Conservation (phyloP, 768 basidiomycete genomes). For the Cystobasidium onofrii region DNA sequence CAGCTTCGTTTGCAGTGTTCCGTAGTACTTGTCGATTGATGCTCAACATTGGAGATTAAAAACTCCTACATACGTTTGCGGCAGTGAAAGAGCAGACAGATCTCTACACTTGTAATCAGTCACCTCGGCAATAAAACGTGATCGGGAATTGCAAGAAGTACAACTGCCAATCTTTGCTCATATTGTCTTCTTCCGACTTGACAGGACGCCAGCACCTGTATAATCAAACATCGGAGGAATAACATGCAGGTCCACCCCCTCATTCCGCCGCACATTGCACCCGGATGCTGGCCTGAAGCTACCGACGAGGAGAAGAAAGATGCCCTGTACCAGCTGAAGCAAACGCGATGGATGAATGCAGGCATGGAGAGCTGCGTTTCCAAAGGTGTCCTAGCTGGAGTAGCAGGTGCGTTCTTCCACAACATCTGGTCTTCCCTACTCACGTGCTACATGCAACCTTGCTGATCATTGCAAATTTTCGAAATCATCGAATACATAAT, state of each 20-base stretch:
- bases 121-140: too few species aligned
- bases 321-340: constrained; percentile 18
- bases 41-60: too few species aligned
- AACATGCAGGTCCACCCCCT: constrained; percentile 28
- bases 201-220: too few species aligned
- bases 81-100: too few species aligned
- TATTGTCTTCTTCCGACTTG: too few species aligned
- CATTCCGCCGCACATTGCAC: constrained; percentile 23
- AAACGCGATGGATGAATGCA: constrained; percentile 12
- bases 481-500: constrained; percentile 53
- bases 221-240: too few species aligned
- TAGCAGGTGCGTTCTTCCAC: constrained; percentile 7
- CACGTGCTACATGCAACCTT: background rate
- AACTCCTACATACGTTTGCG: too few species aligned
- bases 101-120: too few species aligned
- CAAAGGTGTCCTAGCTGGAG: constrained; percentile 25
- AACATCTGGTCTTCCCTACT: constrained; percentile 33
- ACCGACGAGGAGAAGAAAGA: constrained; percentile 24
- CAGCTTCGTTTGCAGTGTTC: background rate
- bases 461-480: constrained; percentile 55
- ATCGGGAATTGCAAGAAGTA: too few species aligned
- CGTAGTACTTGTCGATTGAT: background rate
- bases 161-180: too few species aligned
- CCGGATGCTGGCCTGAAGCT: constrained; percentile 27
- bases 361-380: constrained; percentile 31